These are phyloP conservation scores for Beverwykella pulmonaria DNA, from an alignment of 495 filamentous ascomycete species.

Conservation along the genomic window DNA sequence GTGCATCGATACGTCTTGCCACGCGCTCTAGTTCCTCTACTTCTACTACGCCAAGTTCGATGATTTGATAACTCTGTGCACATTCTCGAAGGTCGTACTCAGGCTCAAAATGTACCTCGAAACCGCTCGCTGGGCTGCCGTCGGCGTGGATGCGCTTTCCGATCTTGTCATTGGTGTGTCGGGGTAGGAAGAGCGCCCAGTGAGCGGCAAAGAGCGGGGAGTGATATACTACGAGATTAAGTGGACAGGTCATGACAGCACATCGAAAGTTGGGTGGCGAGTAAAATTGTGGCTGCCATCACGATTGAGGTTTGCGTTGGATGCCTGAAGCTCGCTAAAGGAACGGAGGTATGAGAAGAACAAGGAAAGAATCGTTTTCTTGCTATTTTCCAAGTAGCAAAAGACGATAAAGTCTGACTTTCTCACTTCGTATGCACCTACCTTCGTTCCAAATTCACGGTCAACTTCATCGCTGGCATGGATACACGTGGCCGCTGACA, in stretches of 20 bases:
- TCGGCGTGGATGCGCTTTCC: conserved; percentile 21
- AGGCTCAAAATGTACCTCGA: conserved; percentile 4
- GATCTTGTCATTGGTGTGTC: background rate
- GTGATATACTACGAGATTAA: conserved; percentile 12
- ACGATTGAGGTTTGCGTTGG: too few relatives aligned
- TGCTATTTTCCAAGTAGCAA: too few relatives aligned
- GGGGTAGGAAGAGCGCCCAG: conserved; percentile 13
- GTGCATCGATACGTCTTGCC: background rate
- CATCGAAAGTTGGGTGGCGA: too few relatives aligned
- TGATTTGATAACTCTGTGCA: background rate
- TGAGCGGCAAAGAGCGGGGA: conserved; percentile 26
- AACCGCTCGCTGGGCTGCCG: conserved; percentile 11
- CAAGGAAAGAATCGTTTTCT: too few relatives aligned
- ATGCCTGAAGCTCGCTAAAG: too few relatives aligned
- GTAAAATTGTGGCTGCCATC: too few relatives aligned
- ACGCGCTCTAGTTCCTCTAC: background rate
- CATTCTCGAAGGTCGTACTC: background rate
- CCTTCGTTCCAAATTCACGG: too few relatives aligned
- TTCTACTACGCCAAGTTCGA: conserved; percentile 5
- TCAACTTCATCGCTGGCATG: too few relatives aligned
- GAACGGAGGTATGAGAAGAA: too few relatives aligned
- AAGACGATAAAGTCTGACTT: too few relatives aligned
- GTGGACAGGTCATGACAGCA: background rate
- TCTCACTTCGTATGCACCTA: too few relatives aligned
- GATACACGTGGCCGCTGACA: too few relatives aligned